Base-by-base conservation (phyloP, 345 rosid species). In the Dipteronia sinensis region DNA sequence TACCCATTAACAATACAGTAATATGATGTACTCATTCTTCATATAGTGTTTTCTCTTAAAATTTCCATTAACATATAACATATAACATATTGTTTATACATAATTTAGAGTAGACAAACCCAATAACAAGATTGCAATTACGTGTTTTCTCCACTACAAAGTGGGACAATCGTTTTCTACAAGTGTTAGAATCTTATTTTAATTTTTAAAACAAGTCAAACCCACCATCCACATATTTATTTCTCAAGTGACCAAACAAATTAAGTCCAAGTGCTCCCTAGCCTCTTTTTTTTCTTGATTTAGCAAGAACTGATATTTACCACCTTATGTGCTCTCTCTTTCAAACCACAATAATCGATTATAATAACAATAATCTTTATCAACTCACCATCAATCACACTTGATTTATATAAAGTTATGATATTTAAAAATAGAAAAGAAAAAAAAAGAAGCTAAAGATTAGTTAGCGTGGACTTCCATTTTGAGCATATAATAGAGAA, bases 201-300 rank as follows among this genome's bases (percentile, higher is more conserved):
- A 19, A 56, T 15, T 44, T 55, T 44, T 20, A 42, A 29, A 6
- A 53, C 8, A 71, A 71, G 74, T 71, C 74, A 71, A 71, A 31
- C 29, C 70, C 51, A 66, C 51, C 53, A 40, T 67, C 16, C 34
- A 27, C 17, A 3, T 10, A 49, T 49, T 49, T 6, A 49, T 49
- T 49, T 49, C 13, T 49, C 17, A 49, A 11, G 55, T 49, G 55
- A 12, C 55, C 15, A 47, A 47, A 47, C 16, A 47, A 47, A 47
- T 47, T 12, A 47, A 47, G 53, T 47, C 53, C 1, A 47, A 47
- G 53, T 47, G 53, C 53, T 47, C 53, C 15, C 15, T 47, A 2
- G 53, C 53, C 46, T n/a, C 4, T 47, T 12, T 47, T 2, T 12
- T 11, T 11, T 2, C 34, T 19, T 29, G 27, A 47, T 15, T 68